These are phyloP conservation scores for Parasitella parasitica DNA, from an alignment of 371 early-diverging fungal genomes.

Conservation along the genomic window DNA sequence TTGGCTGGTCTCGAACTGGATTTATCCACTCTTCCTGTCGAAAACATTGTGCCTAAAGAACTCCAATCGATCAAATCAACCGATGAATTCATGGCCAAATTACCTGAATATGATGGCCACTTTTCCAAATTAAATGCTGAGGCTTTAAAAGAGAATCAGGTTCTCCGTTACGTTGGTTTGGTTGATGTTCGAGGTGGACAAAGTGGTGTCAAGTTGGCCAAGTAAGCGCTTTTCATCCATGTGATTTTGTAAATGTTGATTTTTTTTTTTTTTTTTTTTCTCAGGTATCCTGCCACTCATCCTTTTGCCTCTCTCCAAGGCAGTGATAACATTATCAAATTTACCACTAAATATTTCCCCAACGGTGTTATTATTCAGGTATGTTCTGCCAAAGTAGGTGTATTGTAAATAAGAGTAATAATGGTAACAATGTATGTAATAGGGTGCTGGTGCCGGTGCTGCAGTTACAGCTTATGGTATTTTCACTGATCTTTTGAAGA, in stretches of 20 bases:
- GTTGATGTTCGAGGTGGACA: slow-evolving; percentile 72
- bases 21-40: slow-evolving; percentile 77
- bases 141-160: slow-evolving; percentile 69
- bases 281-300: slow-evolving; percentile 80
- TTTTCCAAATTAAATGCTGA: slow-evolving; percentile 76
- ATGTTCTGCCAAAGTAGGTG: background rate
- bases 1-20: slow-evolving; percentile 79
- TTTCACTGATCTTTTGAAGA: slow-evolving; percentile 86
- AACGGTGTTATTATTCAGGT: slow-evolving; percentile 88
- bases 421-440: background rate
- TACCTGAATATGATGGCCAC: slow-evolving; percentile 85
- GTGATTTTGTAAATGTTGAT: background rate
- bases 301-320: slow-evolving; percentile 95
- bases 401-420: background rate
- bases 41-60: slow-evolving; percentile 92
- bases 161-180: slow-evolving; percentile 91
- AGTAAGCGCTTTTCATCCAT: slow-evolving; percentile 36
- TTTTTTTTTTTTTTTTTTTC: background rate
- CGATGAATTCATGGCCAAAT: slow-evolving; percentile 79
- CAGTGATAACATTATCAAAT: slow-evolving; percentile 95
- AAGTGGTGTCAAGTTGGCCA: slow-evolving; percentile 78
- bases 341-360: slow-evolving; percentile 92
- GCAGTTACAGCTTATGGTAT: slow-evolving; percentile 97
- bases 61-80: slow-evolving; percentile 73
- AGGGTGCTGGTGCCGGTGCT: slow-evolving; percentile 96